Evolutionary conservation across 2,329 filamentous ascomycete genomes (phyloP).

Genomic region (Pseudocercospora cruenta): DNA sequence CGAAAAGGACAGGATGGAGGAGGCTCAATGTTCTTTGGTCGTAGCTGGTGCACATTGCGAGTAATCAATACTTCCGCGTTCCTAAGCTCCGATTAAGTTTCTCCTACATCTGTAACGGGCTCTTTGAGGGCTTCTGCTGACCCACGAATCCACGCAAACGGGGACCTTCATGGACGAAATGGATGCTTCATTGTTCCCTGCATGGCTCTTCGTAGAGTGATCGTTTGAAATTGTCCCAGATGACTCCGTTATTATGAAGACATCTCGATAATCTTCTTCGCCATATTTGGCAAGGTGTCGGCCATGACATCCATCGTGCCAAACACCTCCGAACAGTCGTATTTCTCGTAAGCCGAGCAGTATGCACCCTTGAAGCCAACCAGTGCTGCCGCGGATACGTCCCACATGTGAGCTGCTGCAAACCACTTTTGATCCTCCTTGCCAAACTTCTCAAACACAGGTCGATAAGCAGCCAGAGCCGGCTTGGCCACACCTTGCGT

Average conservation of each 20-base stretch:
- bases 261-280: conserved; percentile 38
- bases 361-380: conserved; percentile 56
- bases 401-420: conserved; percentile 64
- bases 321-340: conserved; percentile 56
- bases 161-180: background rate
- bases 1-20: conserved; percentile 28
- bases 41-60: too few species aligned
- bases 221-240: background rate
- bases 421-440: conserved; percentile 54
- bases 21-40: conserved; percentile 37
- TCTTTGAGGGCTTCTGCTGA: background rate
- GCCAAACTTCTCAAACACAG: conserved; percentile 48
- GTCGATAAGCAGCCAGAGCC: conserved; percentile 51
- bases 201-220: background rate
- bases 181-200: background rate
- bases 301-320: conserved; percentile 56
- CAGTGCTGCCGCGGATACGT: conserved; percentile 44
- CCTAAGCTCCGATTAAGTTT: background rate
- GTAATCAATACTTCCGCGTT: too few species aligned
- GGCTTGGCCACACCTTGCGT: conserved; percentile 55
- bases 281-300: conserved; percentile 54
- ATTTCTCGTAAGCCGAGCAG: conserved; percentile 57
- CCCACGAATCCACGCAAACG: background rate
- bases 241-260: background rate
- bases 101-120: background rate